phyloP scores from a whole-genome alignment of 2,329 filamentous ascomycete genomes.

The Pseudonectria foliicola region DNA sequence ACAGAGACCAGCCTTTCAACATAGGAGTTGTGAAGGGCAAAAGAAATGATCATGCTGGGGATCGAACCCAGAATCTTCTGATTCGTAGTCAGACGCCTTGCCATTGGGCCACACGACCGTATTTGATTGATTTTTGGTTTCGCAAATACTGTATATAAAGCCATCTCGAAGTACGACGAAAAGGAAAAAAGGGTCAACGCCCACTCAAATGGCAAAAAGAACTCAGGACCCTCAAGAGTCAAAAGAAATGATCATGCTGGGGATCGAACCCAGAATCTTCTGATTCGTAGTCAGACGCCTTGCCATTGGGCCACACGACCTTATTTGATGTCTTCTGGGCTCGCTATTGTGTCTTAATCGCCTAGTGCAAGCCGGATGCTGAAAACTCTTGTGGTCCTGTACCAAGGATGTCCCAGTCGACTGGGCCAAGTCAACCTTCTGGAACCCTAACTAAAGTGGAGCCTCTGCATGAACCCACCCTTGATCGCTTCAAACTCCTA shows the following conservation, averaged over 20 bases:
- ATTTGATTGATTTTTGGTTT: neutral
- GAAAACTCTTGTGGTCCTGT: constrained; percentile 1
- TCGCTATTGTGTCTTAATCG: neutral
- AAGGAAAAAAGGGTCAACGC: neutral
- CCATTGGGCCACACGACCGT: constrained; percentile 17
- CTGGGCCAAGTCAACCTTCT: no score
- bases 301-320: constrained; percentile 20
- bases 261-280: constrained; percentile 15
- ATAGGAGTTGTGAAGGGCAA: constrained; percentile 8
- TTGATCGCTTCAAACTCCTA: no score
- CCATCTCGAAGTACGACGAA: neutral
- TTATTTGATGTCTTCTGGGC: neutral
- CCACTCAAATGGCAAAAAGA: no score
- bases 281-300: constrained; percentile 29
- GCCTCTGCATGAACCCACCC: no score
- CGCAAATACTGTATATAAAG: neutral
- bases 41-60: constrained; percentile 18
- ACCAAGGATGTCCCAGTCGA: neutral
- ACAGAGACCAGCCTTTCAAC: constrained; percentile 1
- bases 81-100: constrained; percentile 29
- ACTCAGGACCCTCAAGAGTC: neutral
- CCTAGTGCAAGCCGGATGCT: neutral
- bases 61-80: constrained; percentile 28
- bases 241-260: constrained; percentile 7
- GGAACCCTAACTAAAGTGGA: no score